phyloP scores from a whole-genome alignment of 1,284 basidiomycete genomes.

The Rhodotorula glutinis region DNA sequence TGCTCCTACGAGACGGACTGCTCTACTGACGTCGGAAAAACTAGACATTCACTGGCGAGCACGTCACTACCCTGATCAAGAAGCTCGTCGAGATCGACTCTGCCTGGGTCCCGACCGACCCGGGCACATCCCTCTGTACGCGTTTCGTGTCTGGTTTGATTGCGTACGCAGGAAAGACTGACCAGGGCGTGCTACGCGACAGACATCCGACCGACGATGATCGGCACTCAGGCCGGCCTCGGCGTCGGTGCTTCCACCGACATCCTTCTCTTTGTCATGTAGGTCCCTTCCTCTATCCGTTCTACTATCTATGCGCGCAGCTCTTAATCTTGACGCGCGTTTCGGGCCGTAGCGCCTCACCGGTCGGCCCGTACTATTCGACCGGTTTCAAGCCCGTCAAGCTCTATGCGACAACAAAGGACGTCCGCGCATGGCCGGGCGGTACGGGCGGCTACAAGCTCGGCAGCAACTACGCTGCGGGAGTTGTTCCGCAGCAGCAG shows the following conservation, averaged over 20 bases:
- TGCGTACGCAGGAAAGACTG: too few relatives aligned
- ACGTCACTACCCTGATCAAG: slow-evolving; percentile 80
- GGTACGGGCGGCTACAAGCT: slow-evolving; percentile 76
- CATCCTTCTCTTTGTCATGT: slow-evolving; percentile 91
- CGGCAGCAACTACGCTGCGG: slow-evolving; percentile 67
- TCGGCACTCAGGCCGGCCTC: slow-evolving; percentile 85
- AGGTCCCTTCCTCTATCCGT: too few relatives aligned
- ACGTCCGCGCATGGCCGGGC: slow-evolving; percentile 61
- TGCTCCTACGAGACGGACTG: neutral
- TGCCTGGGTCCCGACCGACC: slow-evolving; percentile 87
- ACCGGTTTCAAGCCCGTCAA: slow-evolving; percentile 94
- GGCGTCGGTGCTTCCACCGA: slow-evolving; percentile 85
- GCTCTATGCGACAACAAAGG: slow-evolving; percentile 86
- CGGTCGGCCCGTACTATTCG: slow-evolving; percentile 87
- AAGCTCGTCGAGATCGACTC: slow-evolving; percentile 82
- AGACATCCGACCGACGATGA: slow-evolving; percentile 64
- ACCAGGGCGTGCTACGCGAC: neutral
- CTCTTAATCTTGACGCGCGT: too few relatives aligned
- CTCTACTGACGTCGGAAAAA: neutral
- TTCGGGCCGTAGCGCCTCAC: too few relatives aligned
- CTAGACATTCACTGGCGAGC: slow-evolving; percentile 67
- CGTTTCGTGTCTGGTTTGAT: too few relatives aligned
- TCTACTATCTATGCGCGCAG: too few relatives aligned
- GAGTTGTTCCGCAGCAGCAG: slow-evolving; percentile 71
- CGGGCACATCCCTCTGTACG: slow-evolving; percentile 66